Conservation (phyloP, 371 early-diverging fungal species). For the Haplosporangium sp. region DNA sequence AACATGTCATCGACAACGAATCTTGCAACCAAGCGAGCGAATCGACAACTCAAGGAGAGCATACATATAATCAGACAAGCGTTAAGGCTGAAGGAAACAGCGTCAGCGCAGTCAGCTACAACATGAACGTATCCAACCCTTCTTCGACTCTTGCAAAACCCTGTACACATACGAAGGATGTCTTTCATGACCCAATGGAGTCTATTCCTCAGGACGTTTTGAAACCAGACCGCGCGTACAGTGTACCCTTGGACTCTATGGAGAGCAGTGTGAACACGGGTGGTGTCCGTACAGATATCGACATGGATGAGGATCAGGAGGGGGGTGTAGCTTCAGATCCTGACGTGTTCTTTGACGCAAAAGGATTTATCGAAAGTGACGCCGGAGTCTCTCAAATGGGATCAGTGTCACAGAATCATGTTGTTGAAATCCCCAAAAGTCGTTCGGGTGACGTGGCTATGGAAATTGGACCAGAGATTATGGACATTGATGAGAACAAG, state of each 20-base stretch:
- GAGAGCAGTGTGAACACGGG: neutral
- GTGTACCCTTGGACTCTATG: neutral
- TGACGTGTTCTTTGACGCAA: constrained; percentile 50
- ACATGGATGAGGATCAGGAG: constrained; percentile 20
- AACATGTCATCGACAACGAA: neutral
- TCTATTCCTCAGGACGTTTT: neutral
- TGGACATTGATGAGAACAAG: constrained; percentile 3
- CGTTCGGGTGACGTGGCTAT: neutral
- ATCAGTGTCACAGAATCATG: neutral
- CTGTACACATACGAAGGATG: neutral
- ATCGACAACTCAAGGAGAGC: too few species aligned
- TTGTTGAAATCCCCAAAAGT: too few species aligned
- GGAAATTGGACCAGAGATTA: neutral
- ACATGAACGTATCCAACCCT: too few species aligned
- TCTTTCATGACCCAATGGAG: constrained; percentile 11
- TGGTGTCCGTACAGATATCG: neutral
- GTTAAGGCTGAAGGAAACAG: constrained; percentile 3
- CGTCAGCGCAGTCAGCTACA: neutral
- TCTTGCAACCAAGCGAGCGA: too few species aligned
- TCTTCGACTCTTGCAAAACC: neutral
- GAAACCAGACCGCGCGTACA: too few species aligned
- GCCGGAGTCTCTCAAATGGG: constrained; percentile 16
- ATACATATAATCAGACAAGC: too few species aligned
- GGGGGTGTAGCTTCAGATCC: constrained; percentile 30
- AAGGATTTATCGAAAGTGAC: constrained; percentile 40